Base-by-base conservation (phyloP, 345 rosid species). In the Syzygium aqueum region DNA sequence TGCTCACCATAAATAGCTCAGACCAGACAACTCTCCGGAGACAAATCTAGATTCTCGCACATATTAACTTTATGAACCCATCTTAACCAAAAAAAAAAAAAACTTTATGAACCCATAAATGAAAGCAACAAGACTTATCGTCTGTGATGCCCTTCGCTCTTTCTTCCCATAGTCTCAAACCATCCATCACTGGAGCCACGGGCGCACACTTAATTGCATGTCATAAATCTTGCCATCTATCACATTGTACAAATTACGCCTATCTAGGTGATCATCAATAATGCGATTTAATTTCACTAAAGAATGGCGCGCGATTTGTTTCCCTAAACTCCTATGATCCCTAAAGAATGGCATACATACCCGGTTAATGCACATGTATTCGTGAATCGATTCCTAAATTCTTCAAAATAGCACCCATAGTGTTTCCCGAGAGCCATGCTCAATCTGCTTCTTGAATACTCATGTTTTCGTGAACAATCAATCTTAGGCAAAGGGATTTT, bases 231-330 rank as follows among this genome's bases (percentile, higher is more conserved):
- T 59, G 23, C 27, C 1, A 59, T 57, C 30, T 59, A 25, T 59
- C 30, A n/a, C 30, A 25, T 23, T 0, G 3, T 25, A 25, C 3
- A 59, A 59, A 25, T 25, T 59, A 59, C 0, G 7, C 30, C 6
- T 59, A 59, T 25, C 16, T 0, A 0, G 30, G 12, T 7, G 30
- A 59, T 6, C 30, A 59, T 57, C 7, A 25, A 56, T 56, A 3
- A 56, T 56, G 65, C 11, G 15, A 59, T 59, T 25, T 25, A 59
- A 23, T 59, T 11, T 10, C 28, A 11, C 0, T 0, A 25, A 25
- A 25, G 65, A 59, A 25, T 59, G 30, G 6, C 28, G 25, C 11
- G 16, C 0, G 3, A 11, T 57, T 57, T 59, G 28, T 59, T 59
- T 59, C 65, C 65, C 25, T 59, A 25, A 13, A 2, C 28, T 59